Base-by-base conservation (phyloP, 257 asterid species). In the Galeopsis tetrahit region DNA sequence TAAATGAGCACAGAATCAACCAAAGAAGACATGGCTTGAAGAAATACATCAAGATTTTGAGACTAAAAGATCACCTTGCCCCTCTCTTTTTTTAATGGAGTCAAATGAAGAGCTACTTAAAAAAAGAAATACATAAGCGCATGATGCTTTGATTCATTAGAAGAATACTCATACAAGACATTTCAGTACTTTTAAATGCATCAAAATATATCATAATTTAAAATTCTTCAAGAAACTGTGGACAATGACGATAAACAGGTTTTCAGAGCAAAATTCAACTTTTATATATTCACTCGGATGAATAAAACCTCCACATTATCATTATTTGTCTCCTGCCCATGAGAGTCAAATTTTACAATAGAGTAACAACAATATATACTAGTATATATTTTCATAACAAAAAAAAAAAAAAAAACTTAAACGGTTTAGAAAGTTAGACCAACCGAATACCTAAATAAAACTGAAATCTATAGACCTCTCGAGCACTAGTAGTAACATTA, bases 401-500 rank as follows among this genome's bases (percentile, higher is more conserved):
- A 57, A n/a, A 35, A 17, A 73, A 55, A 75, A 64, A 49, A 28
- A 49, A 13, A 64, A 14, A 14, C 49, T 38, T 21, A 21, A 21
- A 53, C 69, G 34, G 2, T 34, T 62, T 11, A 55, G 5, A 71
- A 66, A 63, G 76, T 78, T 78, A 62, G 77, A 73, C 68, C 65
- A 63, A 65, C 15, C 71, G 77, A 66, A 33, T 49, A 56, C 65
- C 72, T 65, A 39, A 79, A 49, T 42, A 77, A 48, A 21, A 72
- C 63, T 44, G 3, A 52, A 65, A 69, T 68, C 34, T 71, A 59
- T 63, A 71, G 84, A 75, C 83, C 86, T 78, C 87, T 86, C 78
- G 79, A 78, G 82, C 82, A 75, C 85, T 79, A 44, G 33, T 35
- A 44, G 35, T 44, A 77, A 75, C 68, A 52, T 7, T 8, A 49